Evolutionary conservation across 2,329 filamentous ascomycete genomes (phyloP), one percentile per base, ranked within the genome.

Genomic region (Stylonectria norvegica): DNA sequence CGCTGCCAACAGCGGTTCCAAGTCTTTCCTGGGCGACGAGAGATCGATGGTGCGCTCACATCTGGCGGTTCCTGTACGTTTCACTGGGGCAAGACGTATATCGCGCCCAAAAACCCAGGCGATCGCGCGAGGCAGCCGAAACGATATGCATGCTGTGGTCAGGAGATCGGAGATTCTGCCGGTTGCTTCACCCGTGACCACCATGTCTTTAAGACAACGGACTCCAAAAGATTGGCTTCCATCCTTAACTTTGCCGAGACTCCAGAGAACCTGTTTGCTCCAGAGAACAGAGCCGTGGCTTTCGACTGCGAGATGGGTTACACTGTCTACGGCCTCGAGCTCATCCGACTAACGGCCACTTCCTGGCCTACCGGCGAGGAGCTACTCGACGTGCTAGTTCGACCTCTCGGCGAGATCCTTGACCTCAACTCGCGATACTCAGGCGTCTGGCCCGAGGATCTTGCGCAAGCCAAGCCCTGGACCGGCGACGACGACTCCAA

Each of bases 301-400:
- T 91, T 98, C 56, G 93, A 98, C 62, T 97, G 93, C 57, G 93
- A 98, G 61, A 98, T 98, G 93, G 88, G 87, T 4, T 97, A 95
- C 59, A 98, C 94, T 0, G 86, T 87, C 1, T 66, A 85, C 35
- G 93, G 94, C 0, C 70, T 97, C 49, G 93, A 98, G 62, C 75
- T 98, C 14, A 83, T 97, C 41, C 87, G 93, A 7, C 66, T 98
- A 3, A 97, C 93, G 0, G 90, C 87, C 5, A 84, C 91, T 4
- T 81, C 84, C 8, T 98, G 93, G 90, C 91, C 91, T 0, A 70
- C 75, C 7, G 86, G 87, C 15, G 76, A 82, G 37, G 75, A 77
- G 37, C 64, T 98, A 0, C 69, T 97, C 5, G 93, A 98, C 58
- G 75, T 95, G 1, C 76, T 97, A 0, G 90, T 97, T 6, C 78